Percentiles rank a stretch among this genome's conserved stretches.
phyloP scores from a whole-genome alignment of 495 filamentous ascomycete genomes.

The Penicillium herquei region DNA sequence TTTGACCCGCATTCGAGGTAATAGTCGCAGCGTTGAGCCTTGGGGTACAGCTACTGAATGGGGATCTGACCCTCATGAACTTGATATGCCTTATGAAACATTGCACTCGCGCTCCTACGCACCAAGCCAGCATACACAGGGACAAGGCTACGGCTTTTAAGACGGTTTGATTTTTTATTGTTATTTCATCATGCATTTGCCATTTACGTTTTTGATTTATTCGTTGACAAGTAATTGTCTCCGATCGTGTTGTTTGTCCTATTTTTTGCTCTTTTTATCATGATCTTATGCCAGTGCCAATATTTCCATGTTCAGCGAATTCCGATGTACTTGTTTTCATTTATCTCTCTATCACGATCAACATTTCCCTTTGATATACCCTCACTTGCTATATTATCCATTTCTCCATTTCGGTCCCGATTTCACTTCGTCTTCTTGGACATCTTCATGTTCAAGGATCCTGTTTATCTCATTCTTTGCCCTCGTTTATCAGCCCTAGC shows the following conservation, averaged over 20 bases:
- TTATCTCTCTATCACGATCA: background rate
- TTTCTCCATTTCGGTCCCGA: background rate
- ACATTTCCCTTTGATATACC: slow-evolving; percentile 4
- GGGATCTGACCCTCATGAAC: slow-evolving; percentile 11
- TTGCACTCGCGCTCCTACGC: slow-evolving; percentile 15
- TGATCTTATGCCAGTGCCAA: background rate
- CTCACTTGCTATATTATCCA: slow-evolving; percentile 3
- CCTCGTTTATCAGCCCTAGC: background rate
- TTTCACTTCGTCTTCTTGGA: background rate
- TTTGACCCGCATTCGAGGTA: slow-evolving; percentile 68
- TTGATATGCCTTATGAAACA: slow-evolving; percentile 34
- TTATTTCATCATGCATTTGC: background rate
- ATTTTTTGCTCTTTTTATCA: background rate
- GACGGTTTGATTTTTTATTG: background rate
- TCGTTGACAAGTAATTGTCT: background rate
- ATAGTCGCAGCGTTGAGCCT: slow-evolving; percentile 51
- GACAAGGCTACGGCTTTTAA: background rate
- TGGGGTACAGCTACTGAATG: slow-evolving; percentile 14
- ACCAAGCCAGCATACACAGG: background rate
- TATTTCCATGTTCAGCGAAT: slow-evolving; percentile 5
- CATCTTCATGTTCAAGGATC: background rate
- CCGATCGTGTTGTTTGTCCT: background rate
- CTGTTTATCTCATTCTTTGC: background rate
- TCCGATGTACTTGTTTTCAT: background rate
- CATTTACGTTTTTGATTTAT: background rate